A percentile compares a stretch with the other conserved stretches of the same genome.
These are phyloP conservation scores for Aspergillus costaricaensis DNA, from an alignment of 2,329 filamentous ascomycete genomes.

Conservation along the genomic window DNA sequence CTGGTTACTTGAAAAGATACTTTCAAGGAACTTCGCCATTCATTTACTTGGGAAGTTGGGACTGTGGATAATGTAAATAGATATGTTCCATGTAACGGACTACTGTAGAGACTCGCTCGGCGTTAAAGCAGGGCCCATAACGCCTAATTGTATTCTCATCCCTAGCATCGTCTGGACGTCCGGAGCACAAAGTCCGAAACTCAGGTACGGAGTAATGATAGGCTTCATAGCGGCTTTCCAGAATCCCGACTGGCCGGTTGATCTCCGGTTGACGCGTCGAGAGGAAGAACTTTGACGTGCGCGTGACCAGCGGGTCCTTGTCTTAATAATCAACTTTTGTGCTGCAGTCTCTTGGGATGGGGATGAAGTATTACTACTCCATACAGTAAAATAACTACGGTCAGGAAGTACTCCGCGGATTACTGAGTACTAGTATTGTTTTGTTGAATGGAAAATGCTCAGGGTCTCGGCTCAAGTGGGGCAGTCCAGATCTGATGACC, in stretches of 20 bases:
- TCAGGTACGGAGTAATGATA: neutral
- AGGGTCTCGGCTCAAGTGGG: slow-evolving; percentile 23
- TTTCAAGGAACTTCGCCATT: no score
- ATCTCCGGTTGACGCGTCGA: slow-evolving; percentile 21
- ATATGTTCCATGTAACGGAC: no score
- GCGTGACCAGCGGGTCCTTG: slow-evolving; percentile 25
- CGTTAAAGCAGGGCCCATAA: no score
- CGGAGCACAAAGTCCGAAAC: neutral
- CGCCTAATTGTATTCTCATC: neutral
- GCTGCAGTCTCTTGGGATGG: no score
- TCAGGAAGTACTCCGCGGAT: no score
- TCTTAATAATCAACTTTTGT: neutral
- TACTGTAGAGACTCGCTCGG: no score
- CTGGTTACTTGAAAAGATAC: no score
- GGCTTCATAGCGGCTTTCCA: neutral
- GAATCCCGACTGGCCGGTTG: slow-evolving; percentile 12
- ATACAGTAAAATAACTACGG: no score
- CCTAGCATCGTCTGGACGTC: neutral
- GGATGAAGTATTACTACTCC: no score
- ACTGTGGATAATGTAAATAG: no score
- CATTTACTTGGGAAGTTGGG: no score
- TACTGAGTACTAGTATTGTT: no score
- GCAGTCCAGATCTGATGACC: slow-evolving; percentile 22
- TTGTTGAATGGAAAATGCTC: neutral
- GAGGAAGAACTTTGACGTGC: slow-evolving; percentile 13